phyloP scores from a whole-genome alignment of 2,329 filamentous ascomycete species.

The Claviceps sp. region DNA sequence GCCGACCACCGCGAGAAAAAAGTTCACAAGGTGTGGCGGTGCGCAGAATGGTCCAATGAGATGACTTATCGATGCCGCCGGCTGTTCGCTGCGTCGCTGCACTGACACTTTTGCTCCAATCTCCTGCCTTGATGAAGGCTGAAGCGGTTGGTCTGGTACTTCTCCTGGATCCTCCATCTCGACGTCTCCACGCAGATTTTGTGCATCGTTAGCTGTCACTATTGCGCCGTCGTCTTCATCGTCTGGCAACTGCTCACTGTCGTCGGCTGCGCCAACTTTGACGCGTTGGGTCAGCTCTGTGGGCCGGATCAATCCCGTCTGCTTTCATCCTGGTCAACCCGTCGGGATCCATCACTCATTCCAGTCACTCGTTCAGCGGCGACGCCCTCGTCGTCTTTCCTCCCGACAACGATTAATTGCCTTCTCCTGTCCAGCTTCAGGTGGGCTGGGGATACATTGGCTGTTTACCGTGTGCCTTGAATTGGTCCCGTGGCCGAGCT shows the following conservation, averaged over 20 bases:
- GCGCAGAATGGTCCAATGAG: neutral
- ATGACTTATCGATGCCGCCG: neutral
- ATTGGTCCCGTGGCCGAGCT: neutral
- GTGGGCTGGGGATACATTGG: neutral
- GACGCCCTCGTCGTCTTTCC: neutral
- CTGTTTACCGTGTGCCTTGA: neutral
- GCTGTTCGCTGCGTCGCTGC: neutral
- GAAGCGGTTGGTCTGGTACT: neutral
- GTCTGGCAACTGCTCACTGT: neutral
- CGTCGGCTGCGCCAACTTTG: neutral
- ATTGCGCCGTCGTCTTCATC: neutral
- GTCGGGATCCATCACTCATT: neutral
- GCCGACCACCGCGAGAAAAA: no score
- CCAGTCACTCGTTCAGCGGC: constrained; percentile 4
- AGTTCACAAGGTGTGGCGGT: no score
- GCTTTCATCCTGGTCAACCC: neutral
- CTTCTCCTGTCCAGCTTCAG: neutral
- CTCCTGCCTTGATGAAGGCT: neutral
- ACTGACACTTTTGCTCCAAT: neutral
- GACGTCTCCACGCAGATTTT: neutral
- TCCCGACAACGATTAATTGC: neutral
- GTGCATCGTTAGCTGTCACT: constrained; percentile 1
- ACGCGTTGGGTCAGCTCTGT: constrained; percentile 1
- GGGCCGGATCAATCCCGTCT: neutral
- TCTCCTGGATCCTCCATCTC: neutral